Evolutionary conservation across 441 rosid species (phyloP).

Genomic region (Syzygium syzygioides): DNA sequence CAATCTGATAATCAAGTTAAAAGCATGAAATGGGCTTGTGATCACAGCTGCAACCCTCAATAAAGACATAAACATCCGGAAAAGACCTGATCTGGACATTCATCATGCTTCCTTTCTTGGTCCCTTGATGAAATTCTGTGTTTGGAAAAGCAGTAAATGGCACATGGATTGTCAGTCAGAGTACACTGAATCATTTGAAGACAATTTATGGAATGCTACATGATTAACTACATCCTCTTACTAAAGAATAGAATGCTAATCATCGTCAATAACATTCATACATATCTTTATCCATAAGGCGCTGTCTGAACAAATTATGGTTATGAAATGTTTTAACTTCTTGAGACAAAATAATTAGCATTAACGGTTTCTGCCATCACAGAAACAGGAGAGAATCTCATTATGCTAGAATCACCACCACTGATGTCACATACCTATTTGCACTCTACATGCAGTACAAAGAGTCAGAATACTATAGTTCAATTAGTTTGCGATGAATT

Average conservation of each 20-base stretch:
- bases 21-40: not conserved
- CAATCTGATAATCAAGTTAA: not conserved
- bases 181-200: not conserved
- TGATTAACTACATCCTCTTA: no score
- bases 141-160: not conserved
- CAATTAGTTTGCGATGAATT: no score
- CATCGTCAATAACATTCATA: not conserved
- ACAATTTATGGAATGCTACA: not conserved
- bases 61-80: not conserved
- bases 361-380: not conserved
- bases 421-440: no score
- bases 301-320: not conserved
- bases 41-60: not conserved
- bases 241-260: not conserved
- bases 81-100: not conserved
- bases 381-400: not conserved
- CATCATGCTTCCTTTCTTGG: not conserved
- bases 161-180: not conserved
- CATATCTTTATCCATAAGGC: not conserved
- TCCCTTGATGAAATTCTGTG: not conserved
- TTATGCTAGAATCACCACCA: no score
- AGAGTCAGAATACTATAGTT: no score
- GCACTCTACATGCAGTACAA: no score
- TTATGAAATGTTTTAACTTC: no score
- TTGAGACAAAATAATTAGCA: not conserved